Base-by-base conservation (phyloP, 2,329 filamentous ascomycete species). In the Monosporascus sp. region DNA sequence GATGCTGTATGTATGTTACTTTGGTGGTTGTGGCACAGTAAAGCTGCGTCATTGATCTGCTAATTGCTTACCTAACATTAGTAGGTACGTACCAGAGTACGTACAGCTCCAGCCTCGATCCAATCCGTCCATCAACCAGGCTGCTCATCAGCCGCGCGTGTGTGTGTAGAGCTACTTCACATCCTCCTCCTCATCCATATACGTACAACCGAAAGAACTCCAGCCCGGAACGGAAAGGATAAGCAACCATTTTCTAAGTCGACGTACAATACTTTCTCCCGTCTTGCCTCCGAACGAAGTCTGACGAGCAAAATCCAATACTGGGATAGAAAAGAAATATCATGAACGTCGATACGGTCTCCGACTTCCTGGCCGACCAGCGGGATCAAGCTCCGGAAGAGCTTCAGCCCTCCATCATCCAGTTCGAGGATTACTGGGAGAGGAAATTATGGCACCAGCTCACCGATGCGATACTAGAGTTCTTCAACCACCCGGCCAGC, bases 371-470 rank as follows among this genome's bases (percentile, higher is more conserved):
- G 60, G 84, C 86, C 57, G 88, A 96, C 64, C 90, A 95, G 82
- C 88, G 91, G 70, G 91, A 96, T 69, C 79, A 86, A 70, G 90
- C 91, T 66, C 89, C 91, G 50, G 89, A 91, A 63, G 89, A 96
- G 71, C 83, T 96, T 51, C 92, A 97, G 75, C 83, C 87, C 66
- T 84, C 90, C 67, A 90, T 97, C 72, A 82, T 99, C 65, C 85
- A 87, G 66, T 96, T 99, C 62, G 94, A 99, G 78, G 91, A 96
- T 71, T 90, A 86, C 69, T 99, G 94, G 94, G 94, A 99, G 79
- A 87, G 93, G 66, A 97, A 97, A 77, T 83, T 99, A 75, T 99
- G 94, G 94, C 94, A 99, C 78, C 92, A 99, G 76, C 87, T 99
- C 62, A 99, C 94, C 37, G 88, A 96, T 68, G 80, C 87, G 51